phyloP scores from a whole-genome alignment of 495 filamentous ascomycete species.

The Glarea lozoyensis region DNA sequence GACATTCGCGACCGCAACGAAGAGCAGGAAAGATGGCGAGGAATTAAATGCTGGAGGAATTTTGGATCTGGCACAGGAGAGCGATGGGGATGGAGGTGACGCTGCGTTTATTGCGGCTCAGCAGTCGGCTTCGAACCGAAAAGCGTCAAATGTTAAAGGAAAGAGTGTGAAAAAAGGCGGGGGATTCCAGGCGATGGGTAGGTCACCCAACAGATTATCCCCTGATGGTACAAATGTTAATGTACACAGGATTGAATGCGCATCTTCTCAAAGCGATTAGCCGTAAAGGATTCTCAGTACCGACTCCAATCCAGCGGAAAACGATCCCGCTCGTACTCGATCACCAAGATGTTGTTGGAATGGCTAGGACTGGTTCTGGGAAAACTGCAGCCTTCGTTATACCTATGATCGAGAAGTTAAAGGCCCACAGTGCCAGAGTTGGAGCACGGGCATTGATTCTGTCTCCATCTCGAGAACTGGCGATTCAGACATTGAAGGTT shows the following conservation, averaged over 20 bases:
- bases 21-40: constrained; percentile 34
- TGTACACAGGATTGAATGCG: constrained; percentile 52
- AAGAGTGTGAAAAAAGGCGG: constrained; percentile 86
- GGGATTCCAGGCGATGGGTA: constrained; percentile 93
- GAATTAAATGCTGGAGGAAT: constrained; percentile 30
- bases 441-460: constrained; percentile 79
- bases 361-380: constrained; percentile 93
- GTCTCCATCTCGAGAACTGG: constrained; percentile 87
- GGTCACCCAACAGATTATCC: constrained; percentile 1
- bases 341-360: constrained; percentile 86
- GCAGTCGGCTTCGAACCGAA: constrained; percentile 80
- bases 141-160: constrained; percentile 70
- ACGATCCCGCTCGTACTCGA: constrained; percentile 87
- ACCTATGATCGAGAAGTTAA: constrained; percentile 92
- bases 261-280: constrained; percentile 81
- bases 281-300: constrained; percentile 87
- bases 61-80: constrained; percentile 43
- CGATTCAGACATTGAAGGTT: constrained; percentile 90
- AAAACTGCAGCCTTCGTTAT: constrained; percentile 98
- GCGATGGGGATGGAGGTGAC: constrained; percentile 41
- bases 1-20: constrained; percentile 26
- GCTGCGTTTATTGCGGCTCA: constrained; percentile 72
- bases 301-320: constrained; percentile 95
- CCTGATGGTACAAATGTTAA: too few species aligned
- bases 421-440: constrained; percentile 76